Base-by-base conservation (phyloP, 2,329 filamentous ascomycete species). In the Fusarium sp. region DNA sequence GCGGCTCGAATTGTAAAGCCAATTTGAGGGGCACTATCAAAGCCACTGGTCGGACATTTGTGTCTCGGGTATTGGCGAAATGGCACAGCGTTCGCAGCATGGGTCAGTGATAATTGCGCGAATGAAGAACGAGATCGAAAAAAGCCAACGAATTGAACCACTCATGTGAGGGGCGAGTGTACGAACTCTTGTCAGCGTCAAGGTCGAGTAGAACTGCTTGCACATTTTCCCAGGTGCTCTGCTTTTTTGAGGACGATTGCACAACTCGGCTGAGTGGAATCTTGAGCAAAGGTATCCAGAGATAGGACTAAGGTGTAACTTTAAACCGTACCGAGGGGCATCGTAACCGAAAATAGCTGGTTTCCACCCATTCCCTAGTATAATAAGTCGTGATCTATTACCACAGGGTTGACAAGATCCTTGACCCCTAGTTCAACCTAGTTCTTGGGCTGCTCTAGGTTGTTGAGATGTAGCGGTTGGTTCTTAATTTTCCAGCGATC, bases 21-120 rank as follows among this genome's bases (percentile, higher is more conserved):
- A 65, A 36, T 53, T 53, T 44, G 43, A 46, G 44, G 36, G 40
- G 55, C 44, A 43, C 51, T 34, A 53, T 59, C 54, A 53, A 62
- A 65, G 40, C 50, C 66, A 63, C 62, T 52, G 56, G 62, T 67
- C 57, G 52, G 54, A 55, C 49, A 65, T 57, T 66, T 67, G 63
- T 68, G 63, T 67, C 63, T 67, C 46, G 65, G 63, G 39, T 57
- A 54, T 52, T 62, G 65, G 63, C 62, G 60, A 69, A 58, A 36
- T 58, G 66, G 62, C 50, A 67, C 47, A 34, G 26, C 36, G 36
- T 64, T 64, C 17, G 61, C 36, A 50, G 17, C 59, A 50, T 61
- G 59, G 55, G 26, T 62, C 43, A 54, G 50, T n/a, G 57, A 59
- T 40, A 44, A 55, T 57, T 70, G 62, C 51, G 49, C 50, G 57